Percentiles rank a stretch among this genome's conserved stretches.
These are phyloP conservation scores for Punica granatum DNA, from an alignment of 345 rosid species.

Conservation along the genomic window DNA sequence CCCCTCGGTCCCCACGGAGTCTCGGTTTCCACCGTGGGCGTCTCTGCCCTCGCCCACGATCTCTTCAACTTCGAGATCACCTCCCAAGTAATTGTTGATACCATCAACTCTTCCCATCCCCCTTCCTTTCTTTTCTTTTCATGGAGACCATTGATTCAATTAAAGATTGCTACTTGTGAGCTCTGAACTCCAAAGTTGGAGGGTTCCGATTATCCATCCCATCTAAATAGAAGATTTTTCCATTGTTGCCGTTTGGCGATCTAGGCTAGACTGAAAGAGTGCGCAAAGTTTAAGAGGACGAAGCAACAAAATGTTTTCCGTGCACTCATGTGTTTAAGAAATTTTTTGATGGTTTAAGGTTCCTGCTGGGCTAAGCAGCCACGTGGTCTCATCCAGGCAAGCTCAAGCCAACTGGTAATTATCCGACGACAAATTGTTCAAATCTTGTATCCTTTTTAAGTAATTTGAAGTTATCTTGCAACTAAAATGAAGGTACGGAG, in stretches of 20 bases:
- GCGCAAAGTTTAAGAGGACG: neutral
- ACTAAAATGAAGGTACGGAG: constrained; percentile 54
- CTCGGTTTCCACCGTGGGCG: constrained; percentile 48
- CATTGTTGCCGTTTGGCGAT: neutral
- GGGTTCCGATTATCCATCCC: neutral
- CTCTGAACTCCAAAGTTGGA: neutral
- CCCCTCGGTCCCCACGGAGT: constrained; percentile 42
- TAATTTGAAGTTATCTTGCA: neutral
- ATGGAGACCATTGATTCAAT: neutral
- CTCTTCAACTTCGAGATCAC: constrained; percentile 63
- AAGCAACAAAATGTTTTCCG: neutral
- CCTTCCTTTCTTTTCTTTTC: neutral
- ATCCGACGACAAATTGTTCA: neutral
- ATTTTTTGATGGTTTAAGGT: constrained; percentile 33
- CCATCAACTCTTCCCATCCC: neutral
- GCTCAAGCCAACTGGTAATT: constrained; percentile 90
- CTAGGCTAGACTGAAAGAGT: neutral
- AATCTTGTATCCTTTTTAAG: neutral
- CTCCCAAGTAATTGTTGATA: constrained; percentile 36
- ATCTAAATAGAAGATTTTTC: neutral
- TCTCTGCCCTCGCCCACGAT: constrained; percentile 78
- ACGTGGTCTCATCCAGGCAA: constrained; percentile 67
- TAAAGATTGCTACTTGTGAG: neutral
- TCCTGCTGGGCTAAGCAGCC: constrained; percentile 58
- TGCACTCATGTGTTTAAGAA: neutral